These are phyloP conservation scores for Mycena galopus DNA, from an alignment of 768 basidiomycete species.

Conservation along the genomic window DNA sequence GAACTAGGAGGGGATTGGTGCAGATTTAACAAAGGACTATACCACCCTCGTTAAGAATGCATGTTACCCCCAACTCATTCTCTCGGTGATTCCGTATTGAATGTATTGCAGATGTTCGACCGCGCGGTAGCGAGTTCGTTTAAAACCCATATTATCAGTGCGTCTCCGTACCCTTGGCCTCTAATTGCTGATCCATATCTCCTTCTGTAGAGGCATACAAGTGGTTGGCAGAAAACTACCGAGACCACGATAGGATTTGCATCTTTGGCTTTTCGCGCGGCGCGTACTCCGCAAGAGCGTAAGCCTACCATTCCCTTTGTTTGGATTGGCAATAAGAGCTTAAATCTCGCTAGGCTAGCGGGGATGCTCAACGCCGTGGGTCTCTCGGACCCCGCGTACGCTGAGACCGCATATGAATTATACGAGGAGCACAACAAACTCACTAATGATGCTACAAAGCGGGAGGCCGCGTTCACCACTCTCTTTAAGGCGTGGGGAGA, in stretches of 20 bases:
- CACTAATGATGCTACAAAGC: background rate
- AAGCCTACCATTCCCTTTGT: conserved; percentile 6
- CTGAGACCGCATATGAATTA: conserved; percentile 1
- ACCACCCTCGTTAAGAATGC: background rate
- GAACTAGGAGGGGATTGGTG: conserved; percentile 21
- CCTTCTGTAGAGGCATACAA: conserved; percentile 14
- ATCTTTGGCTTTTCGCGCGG: conserved; percentile 28
- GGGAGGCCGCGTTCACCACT: background rate
- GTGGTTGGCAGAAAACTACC: conserved; percentile 13
- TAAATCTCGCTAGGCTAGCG: conserved; percentile 16
- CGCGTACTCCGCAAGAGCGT: conserved; percentile 22
- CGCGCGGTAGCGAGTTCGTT: conserved; percentile 22
- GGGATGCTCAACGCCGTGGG: conserved; percentile 28
- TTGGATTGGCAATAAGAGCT: background rate
- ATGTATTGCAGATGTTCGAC: conserved; percentile 9
- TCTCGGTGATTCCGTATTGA: background rate
- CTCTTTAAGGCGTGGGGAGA: conserved; percentile 1
- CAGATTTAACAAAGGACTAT: conserved; percentile 10
- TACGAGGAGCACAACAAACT: conserved; percentile 9
- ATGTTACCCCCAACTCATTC: background rate
- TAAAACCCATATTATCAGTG: conserved; percentile 11
- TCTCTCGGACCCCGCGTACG: conserved; percentile 10
- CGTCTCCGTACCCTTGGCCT: conserved; percentile 2
- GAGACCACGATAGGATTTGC: conserved; percentile 24
- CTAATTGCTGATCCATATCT: conserved; percentile 14